Evolutionary conservation across 1,284 basidiomycete species (phyloP).

Genomic region (Irpex lacteus): DNA sequence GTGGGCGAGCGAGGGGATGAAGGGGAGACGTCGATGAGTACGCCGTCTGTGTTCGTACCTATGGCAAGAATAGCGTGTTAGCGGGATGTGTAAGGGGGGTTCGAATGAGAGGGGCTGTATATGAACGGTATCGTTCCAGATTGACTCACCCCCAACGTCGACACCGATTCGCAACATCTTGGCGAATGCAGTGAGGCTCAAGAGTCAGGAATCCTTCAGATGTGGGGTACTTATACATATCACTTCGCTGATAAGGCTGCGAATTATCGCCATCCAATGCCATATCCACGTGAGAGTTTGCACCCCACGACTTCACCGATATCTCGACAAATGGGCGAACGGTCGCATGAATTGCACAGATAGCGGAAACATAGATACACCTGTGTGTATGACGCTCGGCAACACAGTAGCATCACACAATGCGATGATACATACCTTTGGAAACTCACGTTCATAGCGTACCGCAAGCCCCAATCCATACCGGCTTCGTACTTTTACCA

Average conservation of each 20-base stretch:
- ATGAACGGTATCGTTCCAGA: neutral
- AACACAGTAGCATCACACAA: neutral
- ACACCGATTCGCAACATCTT: slow-evolving; percentile 38
- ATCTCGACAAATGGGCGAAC: neutral
- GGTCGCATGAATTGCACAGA: neutral
- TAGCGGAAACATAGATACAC: neutral
- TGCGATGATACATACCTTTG: neutral
- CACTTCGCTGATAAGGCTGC: neutral
- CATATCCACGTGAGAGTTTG: neutral
- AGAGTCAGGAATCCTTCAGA: neutral
- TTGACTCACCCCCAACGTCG: slow-evolving; percentile 41
- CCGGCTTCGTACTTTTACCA: slow-evolving; percentile 35
- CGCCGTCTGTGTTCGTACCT: slow-evolving; percentile 54
- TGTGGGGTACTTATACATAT: neutral
- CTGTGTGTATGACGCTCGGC: neutral
- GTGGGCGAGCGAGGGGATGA: slow-evolving; percentile 26
- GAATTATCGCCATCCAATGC: neutral
- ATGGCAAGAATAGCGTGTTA: neutral
- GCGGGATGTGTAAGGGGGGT: too few species aligned
- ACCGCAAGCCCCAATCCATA: slow-evolving; percentile 46
- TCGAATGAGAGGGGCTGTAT: too few species aligned
- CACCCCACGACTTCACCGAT: neutral
- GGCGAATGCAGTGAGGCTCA: neutral
- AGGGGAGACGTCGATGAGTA: slow-evolving; percentile 43
- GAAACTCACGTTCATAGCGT: slow-evolving; percentile 17